Evolutionary conservation across 768 basidiomycete genomes (phyloP).

Genomic region (Hebeloma cylindrosporum): DNA sequence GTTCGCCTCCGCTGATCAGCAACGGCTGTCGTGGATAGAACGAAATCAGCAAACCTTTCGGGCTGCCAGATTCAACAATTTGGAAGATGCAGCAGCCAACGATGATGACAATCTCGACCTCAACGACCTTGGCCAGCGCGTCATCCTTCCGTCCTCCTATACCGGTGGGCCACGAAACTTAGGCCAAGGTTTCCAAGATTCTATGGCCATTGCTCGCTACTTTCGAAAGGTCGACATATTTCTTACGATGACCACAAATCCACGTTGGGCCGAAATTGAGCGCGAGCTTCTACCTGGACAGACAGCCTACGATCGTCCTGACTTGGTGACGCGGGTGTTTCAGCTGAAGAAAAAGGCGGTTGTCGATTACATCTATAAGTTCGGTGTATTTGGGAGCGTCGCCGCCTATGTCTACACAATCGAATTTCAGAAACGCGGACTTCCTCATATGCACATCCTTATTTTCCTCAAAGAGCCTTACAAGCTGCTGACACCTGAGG

Average conservation of each 20-base stretch:
- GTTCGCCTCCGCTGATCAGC: constrained; percentile 38
- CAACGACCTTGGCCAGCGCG: constrained; percentile 28
- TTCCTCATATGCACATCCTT: constrained; percentile 52
- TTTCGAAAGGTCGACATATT: constrained; percentile 44
- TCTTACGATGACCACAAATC: constrained; percentile 54
- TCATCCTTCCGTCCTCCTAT: constrained; percentile 43
- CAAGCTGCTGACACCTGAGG: constrained; percentile 31
- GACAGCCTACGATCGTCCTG: constrained; percentile 43
- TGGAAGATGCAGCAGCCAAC: constrained; percentile 28
- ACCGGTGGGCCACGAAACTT: constrained; percentile 43
- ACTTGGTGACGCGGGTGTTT: constrained; percentile 50
- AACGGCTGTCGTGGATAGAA: constrained; percentile 30
- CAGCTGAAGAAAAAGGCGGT: constrained; percentile 40
- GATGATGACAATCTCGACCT: constrained; percentile 26
- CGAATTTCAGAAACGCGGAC: constrained; percentile 54
- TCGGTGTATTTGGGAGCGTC: constrained; percentile 40
- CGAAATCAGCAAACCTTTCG: constrained; percentile 36
- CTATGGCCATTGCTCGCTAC: constrained; percentile 42
- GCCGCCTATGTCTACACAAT: constrained; percentile 48
- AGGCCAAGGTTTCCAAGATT: constrained; percentile 43
- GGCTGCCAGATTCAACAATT: constrained; percentile 27
- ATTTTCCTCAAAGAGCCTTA: constrained; percentile 35
- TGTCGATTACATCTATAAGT: constrained; percentile 33
- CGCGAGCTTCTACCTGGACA: constrained; percentile 39
- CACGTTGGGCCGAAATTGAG: constrained; percentile 47